phyloP scores from a whole-genome alignment of 1,284 basidiomycete species.

The Cryptococcus hybrid region DNA sequence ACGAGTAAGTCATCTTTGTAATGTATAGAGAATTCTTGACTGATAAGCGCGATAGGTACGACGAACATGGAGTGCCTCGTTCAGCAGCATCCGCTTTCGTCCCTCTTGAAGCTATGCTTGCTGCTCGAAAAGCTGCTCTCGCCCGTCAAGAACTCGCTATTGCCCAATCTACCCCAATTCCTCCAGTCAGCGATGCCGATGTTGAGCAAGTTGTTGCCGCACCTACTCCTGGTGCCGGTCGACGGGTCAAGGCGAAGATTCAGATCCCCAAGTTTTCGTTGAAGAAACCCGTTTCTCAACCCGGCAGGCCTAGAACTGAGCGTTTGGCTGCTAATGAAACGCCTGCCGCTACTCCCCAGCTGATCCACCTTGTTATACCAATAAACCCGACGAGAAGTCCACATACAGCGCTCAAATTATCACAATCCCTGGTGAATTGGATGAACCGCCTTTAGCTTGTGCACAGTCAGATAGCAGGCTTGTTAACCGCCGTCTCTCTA shows the following conservation, averaged over 20 bases:
- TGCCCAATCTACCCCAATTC: constrained; percentile 22
- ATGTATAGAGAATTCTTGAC: not conserved
- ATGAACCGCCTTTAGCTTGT: not conserved
- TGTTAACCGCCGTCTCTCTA: not conserved
- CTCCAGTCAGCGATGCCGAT: constrained; percentile 19
- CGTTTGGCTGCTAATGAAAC: not conserved
- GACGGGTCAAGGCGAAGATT: constrained; percentile 21
- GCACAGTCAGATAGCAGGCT: not conserved
- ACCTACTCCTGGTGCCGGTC: not conserved
- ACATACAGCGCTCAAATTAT: no score
- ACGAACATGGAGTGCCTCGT: constrained; percentile 25
- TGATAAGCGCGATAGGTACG: constrained; percentile 16
- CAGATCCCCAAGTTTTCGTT: constrained; percentile 25
- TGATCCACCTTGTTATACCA: no score
- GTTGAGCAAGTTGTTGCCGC: constrained; percentile 10
- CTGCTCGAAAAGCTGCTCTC: constrained; percentile 30
- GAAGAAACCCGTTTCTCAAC: constrained; percentile 23
- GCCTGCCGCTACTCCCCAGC: not conserved
- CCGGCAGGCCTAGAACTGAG: constrained; percentile 19
- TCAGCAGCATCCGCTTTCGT: constrained; percentile 32
- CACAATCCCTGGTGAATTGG: no score
- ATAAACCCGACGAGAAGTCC: no score
- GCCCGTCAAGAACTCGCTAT: constrained; percentile 25
- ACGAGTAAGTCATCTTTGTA: constrained; percentile 57
- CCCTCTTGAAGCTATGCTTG: constrained; percentile 32